phyloP scores from a whole-genome alignment of 176 grass and related monocot genomes.

The Microstegium vimineum region DNA sequence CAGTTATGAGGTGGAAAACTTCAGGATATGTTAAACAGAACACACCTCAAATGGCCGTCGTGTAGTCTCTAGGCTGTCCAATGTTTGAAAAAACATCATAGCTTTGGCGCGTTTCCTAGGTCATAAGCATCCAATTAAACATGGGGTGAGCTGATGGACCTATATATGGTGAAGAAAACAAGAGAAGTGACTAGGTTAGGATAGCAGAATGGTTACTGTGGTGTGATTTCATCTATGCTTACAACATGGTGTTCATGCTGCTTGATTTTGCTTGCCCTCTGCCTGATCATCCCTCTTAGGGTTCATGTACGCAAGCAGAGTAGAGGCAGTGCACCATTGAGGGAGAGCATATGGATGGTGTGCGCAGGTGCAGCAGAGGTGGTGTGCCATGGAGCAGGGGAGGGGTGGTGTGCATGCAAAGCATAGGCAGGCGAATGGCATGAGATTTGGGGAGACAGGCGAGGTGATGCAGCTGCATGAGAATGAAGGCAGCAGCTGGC shows the following conservation, averaged over 20 bases:
- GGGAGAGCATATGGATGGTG: neutral
- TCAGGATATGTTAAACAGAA: neutral
- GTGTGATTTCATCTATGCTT: neutral
- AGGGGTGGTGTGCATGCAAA: neutral
- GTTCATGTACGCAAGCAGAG: no score
- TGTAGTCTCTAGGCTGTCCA: neutral
- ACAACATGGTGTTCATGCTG: neutral
- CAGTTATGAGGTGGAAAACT: slow-evolving; percentile 9
- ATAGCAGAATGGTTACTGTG: neutral
- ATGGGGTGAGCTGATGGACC: neutral
- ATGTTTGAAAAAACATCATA: neutral
- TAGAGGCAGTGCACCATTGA: neutral
- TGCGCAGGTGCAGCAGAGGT: neutral
- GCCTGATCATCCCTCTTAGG: no score
- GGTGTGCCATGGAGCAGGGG: neutral
- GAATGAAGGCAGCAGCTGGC: neutral
- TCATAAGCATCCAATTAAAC: neutral
- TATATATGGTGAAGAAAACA: neutral
- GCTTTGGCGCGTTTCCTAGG: neutral
- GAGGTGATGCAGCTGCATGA: neutral
- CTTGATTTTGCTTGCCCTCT: neutral
- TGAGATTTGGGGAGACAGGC: neutral
- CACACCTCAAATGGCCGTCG: neutral
- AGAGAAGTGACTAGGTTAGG: neutral
- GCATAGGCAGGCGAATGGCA: neutral